Evolutionary conservation across 2,329 filamentous ascomycete genomes (phyloP).

Genomic region (Hymenoscyphus occultus): DNA sequence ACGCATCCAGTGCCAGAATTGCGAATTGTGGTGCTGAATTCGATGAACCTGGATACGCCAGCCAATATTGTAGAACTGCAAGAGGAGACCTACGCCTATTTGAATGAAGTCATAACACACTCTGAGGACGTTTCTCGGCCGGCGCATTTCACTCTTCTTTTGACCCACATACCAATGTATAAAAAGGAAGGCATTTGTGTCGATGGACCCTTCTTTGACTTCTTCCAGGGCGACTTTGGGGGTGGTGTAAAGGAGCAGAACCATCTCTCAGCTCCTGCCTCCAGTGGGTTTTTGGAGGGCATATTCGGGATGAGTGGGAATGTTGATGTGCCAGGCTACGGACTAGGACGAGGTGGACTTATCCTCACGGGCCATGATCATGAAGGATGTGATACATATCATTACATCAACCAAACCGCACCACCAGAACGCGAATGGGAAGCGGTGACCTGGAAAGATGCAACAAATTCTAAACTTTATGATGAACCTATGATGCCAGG

Average conservation of each 20-base stretch:
- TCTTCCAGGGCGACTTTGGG: slow-evolving; percentile 50
- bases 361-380: slow-evolving; percentile 95
- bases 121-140: slow-evolving; percentile 58
- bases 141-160: slow-evolving; percentile 73
- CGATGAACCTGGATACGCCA: slow-evolving; percentile 89
- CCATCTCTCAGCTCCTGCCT: slow-evolving; percentile 72
- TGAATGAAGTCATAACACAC: slow-evolving; percentile 65
- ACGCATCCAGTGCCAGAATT: slow-evolving; percentile 61
- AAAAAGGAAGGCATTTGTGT: slow-evolving; percentile 55
- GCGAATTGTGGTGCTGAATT: slow-evolving; percentile 82
- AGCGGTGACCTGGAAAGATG: slow-evolving; percentile 47
- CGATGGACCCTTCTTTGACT: slow-evolving; percentile 20
- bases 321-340: slow-evolving; percentile 53
- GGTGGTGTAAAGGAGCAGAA: slow-evolving; percentile 86
- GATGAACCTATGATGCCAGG: slow-evolving; percentile 52
- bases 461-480: slow-evolving; percentile 42
- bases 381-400: slow-evolving; percentile 85
- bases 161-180: slow-evolving; percentile 90
- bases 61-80: slow-evolving; percentile 66
- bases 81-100: slow-evolving; percentile 71
- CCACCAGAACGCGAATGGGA: slow-evolving; percentile 36
- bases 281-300: slow-evolving; percentile 74
- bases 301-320: slow-evolving; percentile 75
- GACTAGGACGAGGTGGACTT: slow-evolving; percentile 69
- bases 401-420: slow-evolving; percentile 68